Evolutionary conservation across 2,329 filamentous ascomycete species (phyloP).

Genomic region (Gnomoniopsis smithogilvyi): DNA sequence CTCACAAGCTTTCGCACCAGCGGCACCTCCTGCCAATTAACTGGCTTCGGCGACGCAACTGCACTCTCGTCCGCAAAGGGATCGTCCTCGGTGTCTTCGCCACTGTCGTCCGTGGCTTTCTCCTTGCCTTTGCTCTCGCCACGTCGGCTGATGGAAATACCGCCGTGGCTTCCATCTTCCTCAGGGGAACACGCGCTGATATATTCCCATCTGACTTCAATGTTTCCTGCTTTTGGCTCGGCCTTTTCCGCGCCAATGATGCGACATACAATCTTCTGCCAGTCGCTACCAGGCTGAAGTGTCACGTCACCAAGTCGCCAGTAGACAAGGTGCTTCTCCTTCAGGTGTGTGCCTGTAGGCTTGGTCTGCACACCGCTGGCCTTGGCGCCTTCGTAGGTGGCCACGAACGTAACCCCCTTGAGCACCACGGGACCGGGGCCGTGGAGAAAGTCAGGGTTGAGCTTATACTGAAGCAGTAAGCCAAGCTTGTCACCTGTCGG

Average conservation of each 20-base stretch:
- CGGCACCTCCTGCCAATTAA: slow-evolving; percentile 65
- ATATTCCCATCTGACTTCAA: slow-evolving; percentile 81
- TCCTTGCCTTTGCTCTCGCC: slow-evolving; percentile 50
- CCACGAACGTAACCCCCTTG: slow-evolving; percentile 73
- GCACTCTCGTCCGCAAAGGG: slow-evolving; percentile 66
- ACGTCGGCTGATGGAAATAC: slow-evolving; percentile 61
- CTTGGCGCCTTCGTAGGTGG: slow-evolving; percentile 65
- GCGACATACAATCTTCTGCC: slow-evolving; percentile 77
- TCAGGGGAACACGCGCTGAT: slow-evolving; percentile 23
- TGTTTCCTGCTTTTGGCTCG: slow-evolving; percentile 67
- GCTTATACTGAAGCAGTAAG: slow-evolving; percentile 76
- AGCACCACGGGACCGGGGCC: slow-evolving; percentile 39
- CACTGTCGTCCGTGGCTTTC: slow-evolving; percentile 39
- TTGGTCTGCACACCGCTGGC: slow-evolving; percentile 72
- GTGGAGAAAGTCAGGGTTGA: slow-evolving; percentile 66
- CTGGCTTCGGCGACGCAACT: slow-evolving; percentile 24
- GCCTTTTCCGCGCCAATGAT: slow-evolving; percentile 70
- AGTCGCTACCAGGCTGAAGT: slow-evolving; percentile 44
- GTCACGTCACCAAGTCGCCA: slow-evolving; percentile 78
- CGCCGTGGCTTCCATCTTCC: slow-evolving; percentile 46
- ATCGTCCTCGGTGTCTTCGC: slow-evolving; percentile 47
- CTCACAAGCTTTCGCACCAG: slow-evolving; percentile 65
- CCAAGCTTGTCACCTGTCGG: slow-evolving; percentile 81
- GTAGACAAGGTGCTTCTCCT: slow-evolving; percentile 73
- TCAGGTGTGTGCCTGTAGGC: slow-evolving; percentile 73